Evolutionary conservation across 23 red algal species (phyloP).

Genomic region (Gracilaria vermiculophylla): DNA sequence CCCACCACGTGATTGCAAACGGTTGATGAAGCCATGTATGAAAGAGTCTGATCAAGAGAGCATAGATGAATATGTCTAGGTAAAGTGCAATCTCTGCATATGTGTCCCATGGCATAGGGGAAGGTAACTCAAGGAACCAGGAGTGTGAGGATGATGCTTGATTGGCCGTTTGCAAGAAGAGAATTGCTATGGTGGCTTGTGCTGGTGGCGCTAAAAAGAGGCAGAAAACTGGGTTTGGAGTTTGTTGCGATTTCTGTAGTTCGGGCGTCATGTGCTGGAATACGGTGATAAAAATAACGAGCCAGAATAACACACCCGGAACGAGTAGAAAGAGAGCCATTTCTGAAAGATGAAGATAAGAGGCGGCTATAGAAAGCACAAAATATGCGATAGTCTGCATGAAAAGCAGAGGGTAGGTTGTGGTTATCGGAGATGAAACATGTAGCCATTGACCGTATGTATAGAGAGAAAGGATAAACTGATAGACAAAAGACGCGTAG

Average conservation of each 20-base stretch:
- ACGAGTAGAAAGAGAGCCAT: neutral
- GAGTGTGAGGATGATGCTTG: neutral
- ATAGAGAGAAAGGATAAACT: neutral
- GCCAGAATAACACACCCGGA: conserved; percentile 10
- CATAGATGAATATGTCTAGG: conserved; percentile 12
- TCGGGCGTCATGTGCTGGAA: conserved; percentile 8
- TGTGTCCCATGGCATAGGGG: neutral
- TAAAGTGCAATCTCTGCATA: neutral
- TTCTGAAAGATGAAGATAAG: neutral
- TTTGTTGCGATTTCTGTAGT: neutral
- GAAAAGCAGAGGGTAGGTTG: conserved; percentile 10
- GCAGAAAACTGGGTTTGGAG: conserved; percentile 1
- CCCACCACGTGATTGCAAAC: conserved; percentile 10
- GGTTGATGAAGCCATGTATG: conserved; percentile 1
- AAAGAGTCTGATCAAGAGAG: neutral
- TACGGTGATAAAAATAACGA: conserved; percentile 17
- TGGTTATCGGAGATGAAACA: neutral
- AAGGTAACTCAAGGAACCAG: neutral
- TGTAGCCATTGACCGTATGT: conserved; percentile 25
- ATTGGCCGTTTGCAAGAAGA: neutral
- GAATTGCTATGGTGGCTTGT: conserved; percentile 17
- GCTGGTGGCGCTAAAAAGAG: conserved; percentile 33
- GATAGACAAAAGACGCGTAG: neutral
- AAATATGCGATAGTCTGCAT: conserved; percentile 34
- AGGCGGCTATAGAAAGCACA: neutral